phyloP scores from a whole-genome alignment of 2,329 filamentous ascomycete genomes.

The Pseudogymnoascus pannorum region DNA sequence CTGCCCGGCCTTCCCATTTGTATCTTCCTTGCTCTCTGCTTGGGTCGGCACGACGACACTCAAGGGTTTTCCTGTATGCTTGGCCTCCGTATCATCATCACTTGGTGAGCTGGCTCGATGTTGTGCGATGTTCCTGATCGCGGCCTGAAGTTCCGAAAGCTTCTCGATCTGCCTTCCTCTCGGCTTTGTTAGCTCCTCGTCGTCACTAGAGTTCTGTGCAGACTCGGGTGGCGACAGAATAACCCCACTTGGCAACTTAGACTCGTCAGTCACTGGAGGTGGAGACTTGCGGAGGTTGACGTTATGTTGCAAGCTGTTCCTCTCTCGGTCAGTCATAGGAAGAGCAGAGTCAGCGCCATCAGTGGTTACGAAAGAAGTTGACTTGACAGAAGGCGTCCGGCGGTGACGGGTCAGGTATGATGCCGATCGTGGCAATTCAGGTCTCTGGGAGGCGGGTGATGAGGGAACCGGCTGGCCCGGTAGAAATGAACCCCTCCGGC shows the following conservation, averaged over 20 bases:
- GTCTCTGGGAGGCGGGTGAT: slow-evolving; percentile 32
- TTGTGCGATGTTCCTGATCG: slow-evolving; percentile 71
- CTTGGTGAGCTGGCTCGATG: slow-evolving; percentile 51
- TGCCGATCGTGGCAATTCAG: slow-evolving; percentile 53
- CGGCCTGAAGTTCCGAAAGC: slow-evolving; percentile 63
- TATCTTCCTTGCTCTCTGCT: slow-evolving; percentile 26
- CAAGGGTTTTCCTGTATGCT: slow-evolving; percentile 22
- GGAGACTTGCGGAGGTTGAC: slow-evolving; percentile 73
- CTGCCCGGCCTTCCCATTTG: slow-evolving; percentile 8
- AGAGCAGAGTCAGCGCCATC: slow-evolving; percentile 20
- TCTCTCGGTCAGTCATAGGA: slow-evolving; percentile 23
- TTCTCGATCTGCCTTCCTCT: slow-evolving; percentile 25
- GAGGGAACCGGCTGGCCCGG: slow-evolving; percentile 37
- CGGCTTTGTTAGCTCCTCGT: slow-evolving; percentile 52
- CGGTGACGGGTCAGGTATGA: slow-evolving; percentile 60
- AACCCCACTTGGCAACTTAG: slow-evolving; percentile 71
- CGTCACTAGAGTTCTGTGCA: slow-evolving; percentile 71
- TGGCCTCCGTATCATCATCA: slow-evolving; percentile 18
- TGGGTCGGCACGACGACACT: slow-evolving; percentile 32
- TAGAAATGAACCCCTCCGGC: slow-evolving; percentile 47
- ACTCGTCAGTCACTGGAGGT: slow-evolving; percentile 65
- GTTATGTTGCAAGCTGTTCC: slow-evolving; percentile 30
- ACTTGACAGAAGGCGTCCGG: slow-evolving; percentile 45
- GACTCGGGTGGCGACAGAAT: slow-evolving; percentile 91
- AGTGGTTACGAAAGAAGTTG: slow-evolving; percentile 23